Base-by-base conservation (phyloP, 371 early-diverging fungal species). In the Mortierella sp. region DNA sequence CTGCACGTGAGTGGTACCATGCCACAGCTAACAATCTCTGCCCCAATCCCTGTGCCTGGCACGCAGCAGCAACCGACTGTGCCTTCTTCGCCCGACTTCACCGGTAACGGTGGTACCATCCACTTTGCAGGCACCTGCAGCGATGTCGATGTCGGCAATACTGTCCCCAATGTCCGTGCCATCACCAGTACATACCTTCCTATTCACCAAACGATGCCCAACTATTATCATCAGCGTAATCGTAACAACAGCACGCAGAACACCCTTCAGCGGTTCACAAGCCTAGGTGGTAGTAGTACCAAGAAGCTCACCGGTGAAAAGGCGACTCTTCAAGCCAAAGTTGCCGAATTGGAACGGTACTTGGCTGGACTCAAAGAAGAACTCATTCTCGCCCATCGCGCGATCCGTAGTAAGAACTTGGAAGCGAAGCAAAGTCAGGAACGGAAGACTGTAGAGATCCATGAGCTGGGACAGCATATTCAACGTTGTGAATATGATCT, bases 351-450 rank as follows among this genome's bases (percentile, higher is more conserved):
- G 43, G 76, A 76, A 41, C 60, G 76, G 11, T 76, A 76, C 49
- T 50, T 76, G 11, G 48, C 60, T 4, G 76, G 76, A 2, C 65
- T 76, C n/a, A 76, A 76, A 41, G 62, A 76, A 34, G 76, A 64
- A 27, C 60, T 76, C 9, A 58, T 76, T 34, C 42, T 69, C 0
- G 54, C 76, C 1, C 64, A 60, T 30, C 54, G 56, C 6, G 60
- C 69, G 49, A 53, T 76, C 31, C 70, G 60, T 19, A 7, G 49
- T 44, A 69, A 76, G 53, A 56, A 59, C 19, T 24, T 44, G 7
- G 70, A 76, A 24, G 56, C 65, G 52, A 63, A 61, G 49, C 23
- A 26, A 7, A 19, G 34, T 3, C 52, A 64, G 21, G 70, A 76
- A 4, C 69, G 63, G 1, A 73, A 67, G 24, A 50, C 55, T 24